Percentiles rank a stretch among this genome's conserved stretches.
Evolutionary conservation across 371 early-diverging fungal species (phyloP).

Genomic region (Rhizopus arrhizus): DNA sequence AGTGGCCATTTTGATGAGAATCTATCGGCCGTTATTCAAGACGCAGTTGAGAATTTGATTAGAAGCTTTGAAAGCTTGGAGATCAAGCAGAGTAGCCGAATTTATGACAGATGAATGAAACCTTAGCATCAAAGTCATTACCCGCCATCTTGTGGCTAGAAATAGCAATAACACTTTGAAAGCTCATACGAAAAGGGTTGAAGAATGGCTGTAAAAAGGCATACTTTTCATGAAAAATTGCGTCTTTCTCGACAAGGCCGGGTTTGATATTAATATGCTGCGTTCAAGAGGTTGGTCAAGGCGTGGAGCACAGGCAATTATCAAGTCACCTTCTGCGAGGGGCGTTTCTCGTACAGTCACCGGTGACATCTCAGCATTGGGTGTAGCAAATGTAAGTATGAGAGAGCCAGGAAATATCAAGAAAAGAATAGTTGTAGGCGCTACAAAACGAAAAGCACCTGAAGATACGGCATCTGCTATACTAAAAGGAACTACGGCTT

Average conservation of each 20-base stretch:
- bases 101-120: slow-evolving; percentile 15
- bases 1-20: slow-evolving; percentile 14
- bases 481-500: slow-evolving; percentile 10
- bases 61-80: slow-evolving; percentile 7
- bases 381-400: slow-evolving; percentile 16
- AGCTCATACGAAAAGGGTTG: background rate
- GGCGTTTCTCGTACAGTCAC: slow-evolving; percentile 13
- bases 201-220: slow-evolving; percentile 5
- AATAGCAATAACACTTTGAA: background rate
- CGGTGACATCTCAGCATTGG: slow-evolving; percentile 17
- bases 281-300: slow-evolving; percentile 13
- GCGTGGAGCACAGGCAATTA: slow-evolving; percentile 3
- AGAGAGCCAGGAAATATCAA: slow-evolving; percentile 9
- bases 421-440: slow-evolving; percentile 2
- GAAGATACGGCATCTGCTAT: background rate
- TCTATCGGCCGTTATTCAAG: slow-evolving; percentile 7
- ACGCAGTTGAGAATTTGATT: no score
- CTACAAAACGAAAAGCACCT: slow-evolving; percentile 14
- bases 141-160: slow-evolving; percentile 5
- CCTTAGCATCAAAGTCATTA: slow-evolving; percentile 10
- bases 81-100: no score
- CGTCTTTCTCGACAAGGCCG: slow-evolving; percentile 10
- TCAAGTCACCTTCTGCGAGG: slow-evolving; percentile 8
- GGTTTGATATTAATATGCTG: slow-evolving; percentile 13
- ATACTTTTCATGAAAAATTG: slow-evolving; percentile 11